Conservation (phyloP, 2,329 filamentous ascomycete species). For the Nothophoma quercina region DNA sequence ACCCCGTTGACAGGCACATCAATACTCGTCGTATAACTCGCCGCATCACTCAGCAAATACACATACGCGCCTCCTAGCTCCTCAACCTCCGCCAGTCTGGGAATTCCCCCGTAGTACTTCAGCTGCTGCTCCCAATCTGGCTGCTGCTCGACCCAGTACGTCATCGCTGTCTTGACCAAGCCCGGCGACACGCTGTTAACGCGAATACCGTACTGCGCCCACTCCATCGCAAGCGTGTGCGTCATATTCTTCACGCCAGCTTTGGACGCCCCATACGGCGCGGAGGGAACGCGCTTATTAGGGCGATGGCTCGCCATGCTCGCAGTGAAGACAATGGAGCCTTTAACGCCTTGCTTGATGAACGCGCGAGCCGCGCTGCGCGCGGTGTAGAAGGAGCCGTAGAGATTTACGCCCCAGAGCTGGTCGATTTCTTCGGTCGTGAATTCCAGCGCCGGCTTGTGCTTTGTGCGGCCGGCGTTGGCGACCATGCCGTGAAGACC, state of each 20-base stretch:
- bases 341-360: slow-evolving; percentile 56
- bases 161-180: slow-evolving; percentile 50
- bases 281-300: slow-evolving; percentile 52
- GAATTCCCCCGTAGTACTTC: slow-evolving; percentile 67
- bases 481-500: slow-evolving; percentile 59
- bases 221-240: slow-evolving; percentile 52
- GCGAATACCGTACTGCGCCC: slow-evolving; percentile 49
- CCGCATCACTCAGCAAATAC: slow-evolving; percentile 62
- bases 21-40: slow-evolving; percentile 60
- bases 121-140: slow-evolving; percentile 65
- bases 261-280: slow-evolving; percentile 56
- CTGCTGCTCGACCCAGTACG: slow-evolving; percentile 57
- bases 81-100: slow-evolving; percentile 60
- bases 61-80: slow-evolving; percentile 66
- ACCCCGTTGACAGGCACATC: slow-evolving; percentile 57
- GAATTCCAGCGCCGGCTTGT: slow-evolving; percentile 61
- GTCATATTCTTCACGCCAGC: slow-evolving; percentile 56
- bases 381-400: slow-evolving; percentile 56
- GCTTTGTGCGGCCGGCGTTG: slow-evolving; percentile 61
- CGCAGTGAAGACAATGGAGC: slow-evolving; percentile 57
- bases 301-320: slow-evolving; percentile 58
- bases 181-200: slow-evolving; percentile 51
- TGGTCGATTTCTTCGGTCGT: slow-evolving; percentile 57
- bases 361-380: slow-evolving; percentile 54
- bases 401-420: slow-evolving; percentile 56